A percentile compares a stretch with the other conserved stretches of the same genome.
Evolutionary conservation across 345 rosid genomes (phyloP).

Genomic region (Eucalyptus paniculata): DNA sequence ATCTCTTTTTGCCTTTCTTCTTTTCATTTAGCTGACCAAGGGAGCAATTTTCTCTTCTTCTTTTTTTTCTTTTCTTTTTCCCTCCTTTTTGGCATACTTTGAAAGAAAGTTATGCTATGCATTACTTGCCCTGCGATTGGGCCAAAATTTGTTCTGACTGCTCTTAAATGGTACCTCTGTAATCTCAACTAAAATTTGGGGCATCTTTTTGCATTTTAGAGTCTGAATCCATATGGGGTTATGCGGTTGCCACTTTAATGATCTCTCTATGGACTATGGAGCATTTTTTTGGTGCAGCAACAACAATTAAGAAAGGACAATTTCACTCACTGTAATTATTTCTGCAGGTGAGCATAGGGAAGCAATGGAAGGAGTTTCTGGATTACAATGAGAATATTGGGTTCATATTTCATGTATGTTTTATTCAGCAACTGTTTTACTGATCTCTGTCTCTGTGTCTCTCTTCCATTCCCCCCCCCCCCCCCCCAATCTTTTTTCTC

Average conservation of each 20-base stretch:
- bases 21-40: background rate
- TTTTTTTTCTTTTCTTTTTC: background rate
- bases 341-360: constrained; percentile 75
- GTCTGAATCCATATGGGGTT: background rate
- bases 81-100: background rate
- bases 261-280: background rate
- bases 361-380: constrained; percentile 81
- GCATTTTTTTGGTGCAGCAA: background rate
- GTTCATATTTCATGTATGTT: constrained; percentile 71
- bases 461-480: background rate
- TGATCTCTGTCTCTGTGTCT: background rate
- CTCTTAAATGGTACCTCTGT: background rate
- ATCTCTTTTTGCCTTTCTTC: background rate
- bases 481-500: background rate
- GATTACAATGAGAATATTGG: constrained; percentile 64
- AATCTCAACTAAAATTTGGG: background rate
- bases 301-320: background rate
- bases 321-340: background rate
- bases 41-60: background rate
- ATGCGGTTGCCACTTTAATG: background rate
- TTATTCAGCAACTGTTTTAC: background rate
- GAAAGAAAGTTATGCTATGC: background rate
- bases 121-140: background rate
- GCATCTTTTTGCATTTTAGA: background rate
- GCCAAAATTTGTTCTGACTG: background rate